Evolutionary conservation across 305 asterid genomes (phyloP).

Genomic region (Plantago lanceolata): DNA sequence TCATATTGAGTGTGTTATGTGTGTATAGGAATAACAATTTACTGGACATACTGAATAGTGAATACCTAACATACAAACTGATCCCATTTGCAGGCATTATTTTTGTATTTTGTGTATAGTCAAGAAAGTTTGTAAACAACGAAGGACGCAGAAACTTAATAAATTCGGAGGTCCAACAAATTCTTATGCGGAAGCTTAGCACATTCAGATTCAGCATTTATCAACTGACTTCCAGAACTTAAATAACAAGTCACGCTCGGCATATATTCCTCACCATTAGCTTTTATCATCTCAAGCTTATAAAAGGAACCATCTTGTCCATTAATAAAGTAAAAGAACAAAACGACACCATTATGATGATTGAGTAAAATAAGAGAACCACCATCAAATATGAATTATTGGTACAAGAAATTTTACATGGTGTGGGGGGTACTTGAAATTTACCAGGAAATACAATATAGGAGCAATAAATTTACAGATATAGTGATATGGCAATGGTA

Average conservation of each 20-base stretch:
- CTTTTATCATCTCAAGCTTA: background rate
- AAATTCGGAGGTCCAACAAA: background rate
- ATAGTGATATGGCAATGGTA: background rate
- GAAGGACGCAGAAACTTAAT: background rate
- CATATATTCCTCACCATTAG: background rate
- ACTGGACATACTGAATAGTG: too few species aligned
- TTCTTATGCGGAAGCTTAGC: background rate
- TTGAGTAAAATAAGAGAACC: background rate
- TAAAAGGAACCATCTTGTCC: background rate
- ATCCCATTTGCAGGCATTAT: background rate
- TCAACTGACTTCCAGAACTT: background rate
- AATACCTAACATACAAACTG: background rate
- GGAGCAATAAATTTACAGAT: background rate
- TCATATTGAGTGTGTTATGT: background rate
- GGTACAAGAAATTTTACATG: background rate
- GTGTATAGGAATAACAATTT: background rate
- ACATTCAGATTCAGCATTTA: background rate
- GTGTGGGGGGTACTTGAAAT: background rate
- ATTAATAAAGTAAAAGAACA: background rate
- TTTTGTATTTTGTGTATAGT: background rate
- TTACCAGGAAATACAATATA: background rate
- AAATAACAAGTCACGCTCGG: background rate
- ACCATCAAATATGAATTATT: background rate
- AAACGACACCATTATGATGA: background rate
- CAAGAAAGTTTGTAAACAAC: background rate